A percentile compares a stretch with the other conserved stretches of the same genome.
These are phyloP conservation scores for Yamadazyma pseudoaaseri DNA, from an alignment of 1,139 yeast species.

Conservation along the genomic window DNA sequence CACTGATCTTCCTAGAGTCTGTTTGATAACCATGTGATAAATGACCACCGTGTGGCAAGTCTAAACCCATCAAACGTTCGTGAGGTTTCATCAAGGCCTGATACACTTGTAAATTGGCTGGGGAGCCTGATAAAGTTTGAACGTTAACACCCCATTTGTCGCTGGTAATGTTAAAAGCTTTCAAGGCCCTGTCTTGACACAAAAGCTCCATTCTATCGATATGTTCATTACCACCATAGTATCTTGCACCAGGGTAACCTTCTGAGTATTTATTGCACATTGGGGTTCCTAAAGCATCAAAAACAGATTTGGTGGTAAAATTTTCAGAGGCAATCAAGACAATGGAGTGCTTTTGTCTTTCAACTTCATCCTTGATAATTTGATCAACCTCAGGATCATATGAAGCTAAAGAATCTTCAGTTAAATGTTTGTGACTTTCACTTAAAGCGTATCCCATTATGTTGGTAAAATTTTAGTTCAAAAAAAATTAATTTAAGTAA, in stretches of 20 bases:
- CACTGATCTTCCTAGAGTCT: constrained; percentile 90
- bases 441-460: constrained; percentile 54
- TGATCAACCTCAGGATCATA: constrained; percentile 81
- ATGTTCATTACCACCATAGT: constrained; percentile 89
- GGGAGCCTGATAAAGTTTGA: constrained; percentile 94
- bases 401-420: constrained; percentile 62
- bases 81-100: constrained; percentile 94
- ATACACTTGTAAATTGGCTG: constrained; percentile 95
- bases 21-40: constrained; percentile 98
- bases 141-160: constrained; percentile 98
- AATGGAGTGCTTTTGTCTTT: constrained; percentile 92
- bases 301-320: constrained; percentile 94
- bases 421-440: constrained; percentile 47
- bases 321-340: constrained; percentile 96
- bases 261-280: constrained; percentile 91
- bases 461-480: not conserved
- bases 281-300: constrained; percentile 96
- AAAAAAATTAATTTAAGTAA: not conserved
- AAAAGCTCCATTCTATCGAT: constrained; percentile 90
- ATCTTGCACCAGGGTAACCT: constrained; percentile 87
- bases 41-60: constrained; percentile 98
- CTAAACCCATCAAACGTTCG: constrained; percentile 95
- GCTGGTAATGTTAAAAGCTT: constrained; percentile 76
- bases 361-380: constrained; percentile 83
- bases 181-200: constrained; percentile 91